phyloP scores from a whole-genome alignment of 495 filamentous ascomycete species.

The Penicillium longicatenatum region DNA sequence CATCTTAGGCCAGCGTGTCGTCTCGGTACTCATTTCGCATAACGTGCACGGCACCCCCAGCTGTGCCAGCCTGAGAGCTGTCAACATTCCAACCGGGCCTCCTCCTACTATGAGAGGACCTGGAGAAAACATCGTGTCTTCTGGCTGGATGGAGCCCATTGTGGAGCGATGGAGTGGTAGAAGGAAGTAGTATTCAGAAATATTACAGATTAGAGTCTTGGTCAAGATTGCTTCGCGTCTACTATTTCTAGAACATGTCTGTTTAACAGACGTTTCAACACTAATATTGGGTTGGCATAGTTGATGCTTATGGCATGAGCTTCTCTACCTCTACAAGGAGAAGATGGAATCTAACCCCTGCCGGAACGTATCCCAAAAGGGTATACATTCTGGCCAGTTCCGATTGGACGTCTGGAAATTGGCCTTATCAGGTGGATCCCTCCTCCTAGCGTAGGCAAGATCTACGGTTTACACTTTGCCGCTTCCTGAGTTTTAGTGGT shows the following conservation, averaged over 20 bases:
- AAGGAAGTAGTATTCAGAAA: background rate
- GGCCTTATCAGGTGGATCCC: background rate
- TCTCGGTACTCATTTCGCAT: conserved; percentile 19
- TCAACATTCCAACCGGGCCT: background rate
- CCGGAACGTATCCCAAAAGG: background rate
- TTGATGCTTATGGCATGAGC: background rate
- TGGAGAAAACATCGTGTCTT: background rate
- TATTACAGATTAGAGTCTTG: background rate
- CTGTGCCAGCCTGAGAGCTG: background rate
- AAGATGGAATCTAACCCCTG: background rate
- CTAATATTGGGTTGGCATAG: background rate
- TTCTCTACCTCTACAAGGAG: background rate
- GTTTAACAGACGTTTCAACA: background rate
- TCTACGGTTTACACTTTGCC: background rate
- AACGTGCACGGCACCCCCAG: background rate
- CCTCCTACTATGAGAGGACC: background rate
- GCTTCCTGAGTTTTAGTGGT: background rate
- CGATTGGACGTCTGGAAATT: background rate
- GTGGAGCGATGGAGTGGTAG: background rate
- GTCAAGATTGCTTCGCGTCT: background rate
- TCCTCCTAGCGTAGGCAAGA: background rate
- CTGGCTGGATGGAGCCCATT: background rate
- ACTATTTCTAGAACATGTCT: background rate
- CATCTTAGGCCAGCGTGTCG: conserved; percentile 33
- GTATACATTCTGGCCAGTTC: background rate